phyloP scores from a whole-genome alignment of 768 basidiomycete genomes.

The Lenzites betulinus region DNA sequence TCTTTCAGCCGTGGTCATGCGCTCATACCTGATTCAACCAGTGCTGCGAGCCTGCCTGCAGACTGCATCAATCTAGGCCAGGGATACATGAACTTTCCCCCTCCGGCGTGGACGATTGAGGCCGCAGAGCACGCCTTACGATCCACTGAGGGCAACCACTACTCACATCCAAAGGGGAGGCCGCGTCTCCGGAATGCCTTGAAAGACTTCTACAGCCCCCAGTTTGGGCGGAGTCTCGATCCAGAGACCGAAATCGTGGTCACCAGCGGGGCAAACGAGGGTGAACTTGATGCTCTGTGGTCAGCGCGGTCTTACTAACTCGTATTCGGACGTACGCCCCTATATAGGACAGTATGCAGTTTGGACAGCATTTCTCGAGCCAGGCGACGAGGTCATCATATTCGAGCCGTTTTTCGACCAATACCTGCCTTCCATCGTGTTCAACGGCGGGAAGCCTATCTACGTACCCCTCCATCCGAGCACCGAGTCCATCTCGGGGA shows the following conservation, averaged over 20 bases:
- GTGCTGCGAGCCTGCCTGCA: slow-evolving; percentile 81
- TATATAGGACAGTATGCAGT: slow-evolving; percentile 85
- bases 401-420: slow-evolving; percentile 99
- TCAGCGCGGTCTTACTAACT: no score
- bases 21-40: slow-evolving; percentile 34
- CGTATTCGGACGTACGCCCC: no score
- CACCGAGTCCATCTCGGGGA: slow-evolving; percentile 30
- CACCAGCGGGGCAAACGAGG: slow-evolving; percentile 96
- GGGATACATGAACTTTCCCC: slow-evolving; percentile 87
- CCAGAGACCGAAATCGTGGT: slow-evolving; percentile 88
- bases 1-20: slow-evolving; percentile 1
- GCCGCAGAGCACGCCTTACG: slow-evolving; percentile 71
- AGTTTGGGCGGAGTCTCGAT: slow-evolving; percentile 70
- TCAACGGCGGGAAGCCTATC: slow-evolving; percentile 90
- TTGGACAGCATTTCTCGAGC: slow-evolving; percentile 86
- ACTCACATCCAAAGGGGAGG: slow-evolving; percentile 89
- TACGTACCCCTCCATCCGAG: slow-evolving; percentile 95
- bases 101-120: slow-evolving; percentile 75
- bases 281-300: slow-evolving; percentile 45
- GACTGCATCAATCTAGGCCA: slow-evolving; percentile 96
- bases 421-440: slow-evolving; percentile 86
- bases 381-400: slow-evolving; percentile 96
- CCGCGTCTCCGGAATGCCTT: slow-evolving; percentile 87
- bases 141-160: slow-evolving; percentile 71
- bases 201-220: slow-evolving; percentile 71